These are phyloP conservation scores for Globisporangium perplexum DNA, from an alignment of 352 stramenopile species.

Conservation along the genomic window DNA sequence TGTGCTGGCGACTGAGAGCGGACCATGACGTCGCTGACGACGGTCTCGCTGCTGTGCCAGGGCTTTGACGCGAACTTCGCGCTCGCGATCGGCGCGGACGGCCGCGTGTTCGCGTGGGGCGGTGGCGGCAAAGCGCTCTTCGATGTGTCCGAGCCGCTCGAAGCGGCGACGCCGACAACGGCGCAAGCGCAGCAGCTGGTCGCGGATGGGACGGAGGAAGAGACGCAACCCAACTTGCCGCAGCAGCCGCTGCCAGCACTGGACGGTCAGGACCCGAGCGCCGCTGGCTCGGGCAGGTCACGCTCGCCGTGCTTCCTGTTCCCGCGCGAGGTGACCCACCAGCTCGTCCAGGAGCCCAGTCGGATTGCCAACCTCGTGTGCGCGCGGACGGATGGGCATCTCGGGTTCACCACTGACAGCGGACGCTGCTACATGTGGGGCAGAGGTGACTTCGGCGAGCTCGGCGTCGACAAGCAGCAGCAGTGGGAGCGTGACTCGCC, in stretches of 20 bases:
- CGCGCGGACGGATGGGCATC: constrained; percentile 38
- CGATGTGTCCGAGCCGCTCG: constrained; percentile 11
- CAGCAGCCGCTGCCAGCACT: not conserved
- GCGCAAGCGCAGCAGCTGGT: not conserved
- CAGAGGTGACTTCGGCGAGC: constrained; percentile 47
- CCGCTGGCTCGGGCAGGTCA: not conserved
- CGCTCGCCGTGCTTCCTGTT: constrained; percentile 32
- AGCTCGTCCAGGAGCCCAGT: constrained; percentile 15
- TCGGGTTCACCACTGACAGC: constrained; percentile 28
- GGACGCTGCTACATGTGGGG: constrained; percentile 61
- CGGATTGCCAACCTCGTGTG: constrained; percentile 28
- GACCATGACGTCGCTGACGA: not conserved
- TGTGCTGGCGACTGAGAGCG: not conserved
- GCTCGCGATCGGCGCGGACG: constrained; percentile 77
- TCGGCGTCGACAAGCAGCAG: constrained; percentile 25
- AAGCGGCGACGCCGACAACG: not conserved
- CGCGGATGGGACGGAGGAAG: not conserved
- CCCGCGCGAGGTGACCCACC: constrained; percentile 26
- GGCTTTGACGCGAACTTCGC: constrained; percentile 64
- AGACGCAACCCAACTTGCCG: not conserved
- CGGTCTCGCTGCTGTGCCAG: constrained; percentile 11
- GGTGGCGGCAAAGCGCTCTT: constrained; percentile 51
- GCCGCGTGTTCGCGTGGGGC: constrained; percentile 87
- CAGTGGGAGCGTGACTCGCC: not conserved
- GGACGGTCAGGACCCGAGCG: not conserved